Conservation (phyloP, 306 rosid species). For the Bauhinia variegata region DNA sequence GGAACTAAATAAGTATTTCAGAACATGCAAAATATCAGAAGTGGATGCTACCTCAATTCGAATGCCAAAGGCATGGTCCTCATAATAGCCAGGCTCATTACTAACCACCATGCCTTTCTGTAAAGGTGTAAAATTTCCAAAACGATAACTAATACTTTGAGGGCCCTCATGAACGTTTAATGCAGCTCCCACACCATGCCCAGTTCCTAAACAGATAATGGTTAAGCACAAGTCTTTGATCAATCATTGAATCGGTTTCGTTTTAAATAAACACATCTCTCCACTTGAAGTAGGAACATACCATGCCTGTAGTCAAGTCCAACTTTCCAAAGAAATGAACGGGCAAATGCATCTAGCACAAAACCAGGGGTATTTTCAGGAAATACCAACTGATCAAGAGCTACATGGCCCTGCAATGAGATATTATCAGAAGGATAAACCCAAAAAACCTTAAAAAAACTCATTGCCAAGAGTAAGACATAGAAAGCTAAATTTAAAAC, state of each 20-base stretch:
- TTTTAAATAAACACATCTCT: constrained; percentile 8
- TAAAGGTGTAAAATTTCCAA: constrained; percentile 80
- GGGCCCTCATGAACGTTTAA: constrained; percentile 97
- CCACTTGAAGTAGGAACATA: constrained; percentile 42
- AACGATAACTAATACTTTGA: constrained; percentile 88
- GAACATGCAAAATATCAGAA: constrained; percentile 25
- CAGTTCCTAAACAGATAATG: constrained; percentile 67
- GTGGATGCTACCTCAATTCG: constrained; percentile 76
- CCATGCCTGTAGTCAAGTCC: constrained; percentile 99
- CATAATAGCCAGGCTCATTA: constrained; percentile 98
- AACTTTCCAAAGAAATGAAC: constrained; percentile 90
- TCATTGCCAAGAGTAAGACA: constrained; percentile 5
- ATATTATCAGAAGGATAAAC: constrained; percentile 35
- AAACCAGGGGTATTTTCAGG: constrained; percentile 94
- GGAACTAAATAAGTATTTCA: constrained; percentile 16
- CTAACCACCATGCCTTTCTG: constrained; percentile 83
- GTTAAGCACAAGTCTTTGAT: constrained; percentile 16
- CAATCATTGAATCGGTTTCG: constrained; percentile 25
- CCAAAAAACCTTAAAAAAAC: constrained; percentile 17
- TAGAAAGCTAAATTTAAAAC: constrained; percentile 20
- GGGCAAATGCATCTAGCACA: constrained; percentile 94
- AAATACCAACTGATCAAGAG: constrained; percentile 86
- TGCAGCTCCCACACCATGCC: constrained; percentile 98
- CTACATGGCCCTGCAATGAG: constrained; percentile 85
- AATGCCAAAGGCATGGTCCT: constrained; percentile 92